phyloP scores from a whole-genome alignment of 2,329 filamentous ascomycete species.

The Mycocentrospora acerina region DNA sequence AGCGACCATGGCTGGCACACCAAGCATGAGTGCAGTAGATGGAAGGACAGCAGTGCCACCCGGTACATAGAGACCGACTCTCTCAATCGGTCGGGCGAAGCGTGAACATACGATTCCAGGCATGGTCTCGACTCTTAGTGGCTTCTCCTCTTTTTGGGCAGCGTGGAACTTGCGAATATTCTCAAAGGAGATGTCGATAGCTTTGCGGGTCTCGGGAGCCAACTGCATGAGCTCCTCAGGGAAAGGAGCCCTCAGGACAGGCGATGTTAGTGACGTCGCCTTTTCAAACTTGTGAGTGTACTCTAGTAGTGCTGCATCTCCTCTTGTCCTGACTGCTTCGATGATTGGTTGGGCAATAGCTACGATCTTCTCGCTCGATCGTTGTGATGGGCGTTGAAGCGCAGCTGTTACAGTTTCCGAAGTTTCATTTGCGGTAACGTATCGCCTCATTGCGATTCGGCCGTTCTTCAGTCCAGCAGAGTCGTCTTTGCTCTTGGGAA shows the following conservation, averaged over 20 bases:
- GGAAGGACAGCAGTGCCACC: slow-evolving; percentile 96
- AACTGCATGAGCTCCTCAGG: slow-evolving; percentile 82
- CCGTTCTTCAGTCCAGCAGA: slow-evolving; percentile 51
- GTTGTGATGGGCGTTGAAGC: slow-evolving; percentile 87
- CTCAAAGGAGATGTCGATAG: slow-evolving; percentile 91
- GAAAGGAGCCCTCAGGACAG: slow-evolving; percentile 88
- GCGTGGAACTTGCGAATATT: slow-evolving; percentile 95
- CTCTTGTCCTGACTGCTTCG: slow-evolving; percentile 76
- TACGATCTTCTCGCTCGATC: slow-evolving; percentile 91
- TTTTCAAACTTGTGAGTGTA: slow-evolving; percentile 99
- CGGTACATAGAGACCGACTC: slow-evolving; percentile 94
- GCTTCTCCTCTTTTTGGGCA: slow-evolving; percentile 81
- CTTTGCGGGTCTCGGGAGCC: slow-evolving; percentile 76
- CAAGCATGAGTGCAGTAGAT: slow-evolving; percentile 95
- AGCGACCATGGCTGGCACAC: slow-evolving; percentile 95
- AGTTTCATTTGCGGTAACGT: slow-evolving; percentile 67
- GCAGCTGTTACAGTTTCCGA: slow-evolving; percentile 68
- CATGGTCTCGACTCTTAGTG: slow-evolving; percentile 92
- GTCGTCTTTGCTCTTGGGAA: slow-evolving; percentile 56
- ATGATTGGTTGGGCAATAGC: slow-evolving; percentile 90
- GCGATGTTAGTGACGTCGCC: slow-evolving; percentile 84
- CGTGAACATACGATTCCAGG: slow-evolving; percentile 93
- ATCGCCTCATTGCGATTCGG: slow-evolving; percentile 80
- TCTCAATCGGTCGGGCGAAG: slow-evolving; percentile 88
- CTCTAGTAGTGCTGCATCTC: slow-evolving; percentile 83